Evolutionary conservation across 345 rosid species (phyloP), one percentile per base, ranked within the genome.

Genomic region (Gossypioides kirkii): DNA sequence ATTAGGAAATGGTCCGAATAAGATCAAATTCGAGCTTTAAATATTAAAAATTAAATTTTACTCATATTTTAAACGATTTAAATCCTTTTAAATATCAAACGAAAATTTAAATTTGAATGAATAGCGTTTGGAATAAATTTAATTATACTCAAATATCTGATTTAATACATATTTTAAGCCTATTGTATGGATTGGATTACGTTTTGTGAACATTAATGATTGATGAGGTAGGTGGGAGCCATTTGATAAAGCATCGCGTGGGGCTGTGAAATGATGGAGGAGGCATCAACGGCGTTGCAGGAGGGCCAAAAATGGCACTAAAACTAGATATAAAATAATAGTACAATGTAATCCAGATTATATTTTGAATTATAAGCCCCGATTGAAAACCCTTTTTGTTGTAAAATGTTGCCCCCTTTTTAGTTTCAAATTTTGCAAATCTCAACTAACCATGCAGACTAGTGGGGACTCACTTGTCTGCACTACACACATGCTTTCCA

Each of bases 301-400:
- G 28, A 42, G 69, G 69, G 69, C 69, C 11, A 63, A 42, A 63
- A 42, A 38, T 38, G 69, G 16, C 26, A 68, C 41, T 49, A 46
- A 47, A 16, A 68, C 32, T 49, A 68, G 6, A 41, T 28, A 10
- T 41, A 41, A 63, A 46, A 46, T 12, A 46, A 63, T 26, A 23
- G 49, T 25, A 42, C 58, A 68, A 23, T 8, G 42, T 16, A 41
- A 26, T 26, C 71, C 49, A 0, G 0, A 0, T 68, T 68, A 13
- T 45, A 11, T 16, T 47, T 68, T 68, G 70, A 46, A 45, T 45
- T 45, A 59, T 55, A 22, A 20, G 69, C 17, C 11, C 17, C 5
- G 0, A 65, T 42, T 32, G 45, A 42, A 17, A 28, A 42, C 16
- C 16, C 38, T 32, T 46, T 43, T 64, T 16, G 28, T 1, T 17